Base-by-base conservation (phyloP, 352 stramenopile genomes). In the Heterotrichella gracilis region DNA sequence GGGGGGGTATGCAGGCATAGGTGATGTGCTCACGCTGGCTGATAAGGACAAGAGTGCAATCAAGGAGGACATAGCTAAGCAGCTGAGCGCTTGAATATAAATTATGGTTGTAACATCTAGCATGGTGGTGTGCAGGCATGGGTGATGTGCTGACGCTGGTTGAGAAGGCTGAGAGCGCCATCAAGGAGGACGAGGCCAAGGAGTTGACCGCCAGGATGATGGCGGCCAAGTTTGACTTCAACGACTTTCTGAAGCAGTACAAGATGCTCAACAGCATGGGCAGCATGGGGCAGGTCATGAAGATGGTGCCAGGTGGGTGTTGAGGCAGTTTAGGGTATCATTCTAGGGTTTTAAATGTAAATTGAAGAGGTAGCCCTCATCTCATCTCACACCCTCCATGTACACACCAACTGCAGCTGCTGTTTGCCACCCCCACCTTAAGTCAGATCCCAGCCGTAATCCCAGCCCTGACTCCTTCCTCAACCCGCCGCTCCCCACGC, bases 71-170 rank as follows among this genome's bases (percentile, higher is more conserved):
- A 19, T 17, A 53, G 13, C 39, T 19, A 78, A 82, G 64, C 74
- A 84, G 75, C 79, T 86, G 9, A 80, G 77, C 2, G 24, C 3
- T 1, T 9, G 21, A 4, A 69, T 69, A n/a, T n/a, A n/a, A n/a
- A n/a, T n/a, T n/a, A n/a, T n/a, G n/a, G n/a, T n/a, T n/a, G n/a
- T n/a, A n/a, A n/a, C n/a, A n/a, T n/a, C n/a, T n/a, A n/a, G n/a
- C n/a, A n/a, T n/a, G n/a, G n/a, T n/a, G n/a, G n/a, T n/a, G n/a
- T n/a, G n/a, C n/a, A n/a, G n/a, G 83, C n/a, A 88, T 89, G 82
- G 83, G 83, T 25, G 83, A 89, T 78, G 79, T 89, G 13, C 73
- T 87, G n/a, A 75, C 72, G 21, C 74, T 88, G 1, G 81, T 88
- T 1, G 82, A 88, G 77, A 88, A 88, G 74, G 81, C 81, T 17